Base-by-base conservation (phyloP, 2,329 filamentous ascomycete species). In the Aspergillus ochraceus region DNA sequence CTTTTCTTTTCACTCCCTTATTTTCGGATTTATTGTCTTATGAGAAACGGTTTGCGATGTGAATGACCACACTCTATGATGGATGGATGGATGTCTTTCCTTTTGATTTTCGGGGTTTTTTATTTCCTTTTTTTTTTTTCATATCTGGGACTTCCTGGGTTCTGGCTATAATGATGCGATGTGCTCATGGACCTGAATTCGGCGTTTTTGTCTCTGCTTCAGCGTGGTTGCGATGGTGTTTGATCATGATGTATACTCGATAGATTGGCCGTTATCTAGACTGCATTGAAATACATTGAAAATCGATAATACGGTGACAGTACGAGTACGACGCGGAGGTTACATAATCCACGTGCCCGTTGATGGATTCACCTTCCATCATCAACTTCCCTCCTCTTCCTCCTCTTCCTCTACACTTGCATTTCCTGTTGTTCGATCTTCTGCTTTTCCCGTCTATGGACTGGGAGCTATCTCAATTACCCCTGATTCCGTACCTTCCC, bases 371-470 rank as follows among this genome's bases (percentile, higher is more conserved):
- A 29, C 26, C 26, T 29, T 29, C 26, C 26, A 29, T 46, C 52
- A 47, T 47, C 36, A 36, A 36, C 36, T 39, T 39, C 54, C n/a
- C 42, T 57, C 22, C 49, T 53, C 57, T 46, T n/a, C n/a, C 47
- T 59, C 46, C 30, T 32, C 45, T 60, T 32, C 58, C 17, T 47
- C 54, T 24, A 26, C 49, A 26, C 46, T 49, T 54, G 32, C 32
- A 29, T 42, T 51, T 52, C 20, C 56, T n/a, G 49, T 29, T 46
- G 47, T 62, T 32, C 30, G 26, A 46, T 53, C 63, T 56, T n/a
- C 66, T 60, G 20, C 57, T 65, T 63, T 29, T 66, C 52, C 59
- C 63, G 54, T 75, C 69, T 53, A 68, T 74, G 63, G 62, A 71
- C 49, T 62, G 62, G 46, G 71, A 67, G 20, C 61, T 66, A 42